Evolutionary conservation across 208 protist species (phyloP), one percentile per base, ranked within the genome.

Genomic region (Wallacemonas collosoma): DNA sequence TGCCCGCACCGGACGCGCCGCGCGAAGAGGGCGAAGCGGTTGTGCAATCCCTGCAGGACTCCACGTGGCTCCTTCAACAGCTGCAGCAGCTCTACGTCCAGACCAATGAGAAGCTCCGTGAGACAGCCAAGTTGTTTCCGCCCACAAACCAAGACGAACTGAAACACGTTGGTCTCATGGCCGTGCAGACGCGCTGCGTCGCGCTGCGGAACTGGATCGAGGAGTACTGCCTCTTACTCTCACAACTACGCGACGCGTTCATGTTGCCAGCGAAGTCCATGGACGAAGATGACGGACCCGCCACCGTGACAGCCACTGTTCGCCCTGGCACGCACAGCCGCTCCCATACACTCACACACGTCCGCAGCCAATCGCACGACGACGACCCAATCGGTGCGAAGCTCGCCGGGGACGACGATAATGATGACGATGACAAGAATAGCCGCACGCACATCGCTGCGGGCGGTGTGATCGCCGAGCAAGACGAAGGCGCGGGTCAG

Each of bases 171-270:
- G 77, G 68, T 6, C 65, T 93, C 3, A 69, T 73, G 43, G 87
- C 82, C 39, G 79, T 93, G 62, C 72, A 79, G 47, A 62, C 50
- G 43, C 87, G 87, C 61, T 83, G 77, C 62, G 36, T 76, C 15
- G 71, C 68, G 2, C 66, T 93, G 12, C 77, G 82, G 39, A 67
- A 75, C 48, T 72, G 84, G 36, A 72, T 93, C 35, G 87, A 93
- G 67, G 50, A 57, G 41, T 82, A 93, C 76, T 81, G 82, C 38
- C 72, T 81, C 36, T 73, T 88, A 4, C 71, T 83, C 63, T 55
- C 60, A 8, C 87, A 93, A 71, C 79, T 93, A 1, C 78, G 72
- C 35, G 56, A 75, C 8, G 87, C 84, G 55, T 93, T 89, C 62
- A 75, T 65, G 60, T n/a, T 65, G 60, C 38, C n/a, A 9, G 43